A percentile compares a stretch with the other conserved stretches of the same genome.
These are phyloP conservation scores for Albugo candida DNA, from an alignment of 352 stramenopile genomes.

Conservation along the genomic window DNA sequence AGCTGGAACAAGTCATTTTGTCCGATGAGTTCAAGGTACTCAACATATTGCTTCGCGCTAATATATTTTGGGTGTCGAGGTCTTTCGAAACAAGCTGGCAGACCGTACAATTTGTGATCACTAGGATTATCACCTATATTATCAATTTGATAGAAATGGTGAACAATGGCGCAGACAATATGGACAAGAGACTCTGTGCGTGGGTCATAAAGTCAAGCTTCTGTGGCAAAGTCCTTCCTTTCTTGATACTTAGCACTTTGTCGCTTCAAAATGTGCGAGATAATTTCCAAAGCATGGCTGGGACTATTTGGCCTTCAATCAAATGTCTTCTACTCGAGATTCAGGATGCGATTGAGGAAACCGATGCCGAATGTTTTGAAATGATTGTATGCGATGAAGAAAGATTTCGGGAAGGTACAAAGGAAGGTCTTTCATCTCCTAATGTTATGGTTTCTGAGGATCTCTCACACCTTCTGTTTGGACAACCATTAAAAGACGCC, in stretches of 20 bases:
- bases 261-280: slow-evolving; percentile 41
- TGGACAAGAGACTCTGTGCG: background rate
- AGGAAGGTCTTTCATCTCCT: background rate
- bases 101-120: slow-evolving; percentile 17
- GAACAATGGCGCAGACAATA: too few relatives aligned
- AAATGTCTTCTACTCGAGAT: slow-evolving; percentile 13
- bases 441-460: slow-evolving; percentile 14
- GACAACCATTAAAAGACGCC: too few relatives aligned
- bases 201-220: slow-evolving; percentile 34
- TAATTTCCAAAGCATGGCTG: slow-evolving; percentile 16
- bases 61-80: slow-evolving; percentile 55
- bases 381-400: too few relatives aligned
- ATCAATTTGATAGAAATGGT: slow-evolving; percentile 15
- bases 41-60: slow-evolving; percentile 47
- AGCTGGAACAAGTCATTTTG: slow-evolving; percentile 14
- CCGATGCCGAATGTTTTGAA: too few relatives aligned
- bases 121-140: slow-evolving; percentile 9
- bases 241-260: slow-evolving; percentile 40
- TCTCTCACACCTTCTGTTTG: slow-evolving; percentile 11
- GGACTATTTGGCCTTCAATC: slow-evolving; percentile 25
- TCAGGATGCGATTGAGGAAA: slow-evolving; percentile 2
- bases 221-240: slow-evolving; percentile 48
- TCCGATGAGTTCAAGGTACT: slow-evolving; percentile 61
- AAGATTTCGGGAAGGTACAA: too few relatives aligned
- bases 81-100: slow-evolving; percentile 24